Base-by-base conservation (phyloP, 2,329 filamentous ascomycete genomes). In the Neoarthrinium moseri region DNA sequence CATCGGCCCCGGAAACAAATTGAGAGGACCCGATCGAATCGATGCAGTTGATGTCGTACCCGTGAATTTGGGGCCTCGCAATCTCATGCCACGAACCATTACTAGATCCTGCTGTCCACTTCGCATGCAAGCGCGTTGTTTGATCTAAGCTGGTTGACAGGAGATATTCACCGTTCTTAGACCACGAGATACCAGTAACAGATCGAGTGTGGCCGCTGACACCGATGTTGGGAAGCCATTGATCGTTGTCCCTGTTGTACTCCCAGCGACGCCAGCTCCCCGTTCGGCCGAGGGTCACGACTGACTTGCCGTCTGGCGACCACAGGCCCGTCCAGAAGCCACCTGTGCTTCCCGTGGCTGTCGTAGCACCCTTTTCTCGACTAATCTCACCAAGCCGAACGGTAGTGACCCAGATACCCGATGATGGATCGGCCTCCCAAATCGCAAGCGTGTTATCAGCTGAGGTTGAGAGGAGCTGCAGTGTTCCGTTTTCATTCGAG, bases 291-390 rank as follows among this genome's bases (percentile, higher is more conserved):
- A 99, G 78, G 50, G 89, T 91, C 4, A 87, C 85, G 12, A 96
- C 85, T 2, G 82, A 82, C 13, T 74, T 72, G 7, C 89, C 89
- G 52, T 85, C 76, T 3, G 90, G 89, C 5, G 88, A 87, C 94
- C 94, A 99, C 1, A 97, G 75, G 1, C 91, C 92, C 11, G 88
- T 91, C 92, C 94, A 99, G 65, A 97, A 96, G 0, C 94, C 94
- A 51, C 94, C 94, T 2, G 91, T 90, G 64, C 91, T 96, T 37
- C 94, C 94, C 0, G 94, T 99, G 0, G 94, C 94, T 4, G 92
- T 96, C 0, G 94, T 97, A 0, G 94, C 94, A 7, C 94, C 94
- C 63, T 99, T 97, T 60, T 95, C 89, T 13, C 87, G 81, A 64
- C 90, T 96, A 46, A 97, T 95, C 66, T 97, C 94, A 35, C 94